A percentile compares a stretch with the other conserved stretches of the same genome.
These are phyloP conservation scores for Mortierella sp. DNA, from an alignment of 371 early-diverging fungal species.

Conservation along the genomic window DNA sequence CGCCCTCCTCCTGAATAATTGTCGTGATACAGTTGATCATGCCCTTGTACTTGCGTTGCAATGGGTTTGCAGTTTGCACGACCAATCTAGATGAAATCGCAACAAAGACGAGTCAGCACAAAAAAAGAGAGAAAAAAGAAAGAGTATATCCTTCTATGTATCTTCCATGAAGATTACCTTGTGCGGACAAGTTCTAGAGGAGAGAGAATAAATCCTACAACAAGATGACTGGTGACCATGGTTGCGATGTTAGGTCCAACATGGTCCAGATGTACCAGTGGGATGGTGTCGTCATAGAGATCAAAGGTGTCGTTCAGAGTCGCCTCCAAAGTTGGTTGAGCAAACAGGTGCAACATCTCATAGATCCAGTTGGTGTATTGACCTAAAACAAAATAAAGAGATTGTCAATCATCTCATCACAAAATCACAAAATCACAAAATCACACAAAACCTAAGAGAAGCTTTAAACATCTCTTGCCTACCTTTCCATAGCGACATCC, in stretches of 20 bases:
- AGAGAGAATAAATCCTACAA: constrained; percentile 78
- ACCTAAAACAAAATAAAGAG: constrained; percentile 59
- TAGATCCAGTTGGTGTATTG: constrained; percentile 81
- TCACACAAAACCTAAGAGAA: neutral
- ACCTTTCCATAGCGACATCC: constrained; percentile 78
- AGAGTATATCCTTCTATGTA: neutral
- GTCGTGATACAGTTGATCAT: constrained; percentile 76
- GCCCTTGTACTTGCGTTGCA: constrained; percentile 82
- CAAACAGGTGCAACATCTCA: constrained; percentile 76
- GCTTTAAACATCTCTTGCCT: neutral
- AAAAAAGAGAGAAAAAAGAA: neutral
- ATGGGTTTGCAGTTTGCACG: constrained; percentile 79
- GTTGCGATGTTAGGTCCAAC: constrained; percentile 78
- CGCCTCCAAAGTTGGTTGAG: constrained; percentile 84
- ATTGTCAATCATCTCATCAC: constrained; percentile 2
- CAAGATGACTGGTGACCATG: constrained; percentile 76
- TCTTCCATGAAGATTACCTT: constrained; percentile 56
- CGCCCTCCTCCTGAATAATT: constrained; percentile 86
- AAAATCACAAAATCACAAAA: neutral
- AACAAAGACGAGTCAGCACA: neutral
- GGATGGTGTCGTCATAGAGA: constrained; percentile 86
- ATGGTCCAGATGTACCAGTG: constrained; percentile 77
- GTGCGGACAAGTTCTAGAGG: constrained; percentile 86
- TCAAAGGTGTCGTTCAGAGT: constrained; percentile 82
- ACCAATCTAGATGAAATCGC: constrained; percentile 61